Conservation (phyloP, 228 moss, liverwort and hornwort genomes). For the Sphagnum magellanicum region DNA sequence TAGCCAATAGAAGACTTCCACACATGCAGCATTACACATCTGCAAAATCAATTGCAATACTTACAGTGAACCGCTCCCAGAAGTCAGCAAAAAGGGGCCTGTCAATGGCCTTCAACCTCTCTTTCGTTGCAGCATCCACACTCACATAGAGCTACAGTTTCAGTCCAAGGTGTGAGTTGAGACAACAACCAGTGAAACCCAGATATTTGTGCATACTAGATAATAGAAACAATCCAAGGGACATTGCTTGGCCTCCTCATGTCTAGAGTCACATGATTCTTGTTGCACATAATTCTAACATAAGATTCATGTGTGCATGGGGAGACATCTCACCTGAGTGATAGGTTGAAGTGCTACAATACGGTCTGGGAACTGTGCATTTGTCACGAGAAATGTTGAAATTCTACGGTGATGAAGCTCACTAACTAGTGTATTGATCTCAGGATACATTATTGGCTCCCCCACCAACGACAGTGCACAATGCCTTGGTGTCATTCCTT, state of each 20-base stretch:
- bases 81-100: constrained; percentile 92
- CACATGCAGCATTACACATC: no score
- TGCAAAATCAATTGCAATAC: constrained; percentile 6
- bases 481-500: constrained; percentile 94
- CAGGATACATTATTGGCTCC: constrained; percentile 99
- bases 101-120: constrained; percentile 95
- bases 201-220: no score
- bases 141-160: constrained; percentile 86
- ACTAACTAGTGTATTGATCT: constrained; percentile 87
- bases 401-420: constrained; percentile 83
- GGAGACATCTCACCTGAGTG: constrained; percentile 60
- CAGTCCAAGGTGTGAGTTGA: not conserved
- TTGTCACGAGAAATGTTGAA: constrained; percentile 89
- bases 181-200: no score
- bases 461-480: constrained; percentile 97
- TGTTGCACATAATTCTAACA: no score
- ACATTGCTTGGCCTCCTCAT: no score
- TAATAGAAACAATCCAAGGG: no score
- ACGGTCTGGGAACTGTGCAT: constrained; percentile 96
- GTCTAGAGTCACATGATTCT: no score
- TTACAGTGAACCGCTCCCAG: constrained; percentile 97
- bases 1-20: no score
- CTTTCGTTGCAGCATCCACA: constrained; percentile 98
- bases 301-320: no score
- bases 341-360: constrained; percentile 73